phyloP scores from a whole-genome alignment of 441 rosid species.

The Pelargonium citronellum region DNA sequence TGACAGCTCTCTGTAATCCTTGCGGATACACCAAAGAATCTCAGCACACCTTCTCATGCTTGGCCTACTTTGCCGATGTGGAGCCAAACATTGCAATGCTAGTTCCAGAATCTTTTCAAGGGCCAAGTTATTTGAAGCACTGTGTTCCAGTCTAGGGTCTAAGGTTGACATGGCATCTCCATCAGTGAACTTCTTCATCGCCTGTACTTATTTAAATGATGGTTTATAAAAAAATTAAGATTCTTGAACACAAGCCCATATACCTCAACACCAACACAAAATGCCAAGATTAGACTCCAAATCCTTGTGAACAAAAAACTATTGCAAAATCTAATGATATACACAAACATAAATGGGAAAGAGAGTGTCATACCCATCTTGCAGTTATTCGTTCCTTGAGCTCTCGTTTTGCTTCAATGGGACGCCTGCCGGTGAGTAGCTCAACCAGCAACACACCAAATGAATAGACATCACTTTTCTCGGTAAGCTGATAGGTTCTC shows the following conservation, averaged over 20 bases:
- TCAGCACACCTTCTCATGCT: constrained; percentile 82
- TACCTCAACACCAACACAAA: too few relatives aligned
- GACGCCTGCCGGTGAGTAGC: constrained; percentile 75
- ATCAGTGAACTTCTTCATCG: constrained; percentile 53
- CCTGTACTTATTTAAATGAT: constrained; percentile 39
- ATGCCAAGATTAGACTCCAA: too few relatives aligned
- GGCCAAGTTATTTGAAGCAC: constrained; percentile 40
- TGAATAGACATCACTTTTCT: constrained; percentile 89
- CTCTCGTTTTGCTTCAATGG: constrained; percentile 71
- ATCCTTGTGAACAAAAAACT: too few relatives aligned
- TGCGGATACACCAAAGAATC: constrained; percentile 78
- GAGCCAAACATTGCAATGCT: constrained; percentile 70
- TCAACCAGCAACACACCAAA: constrained; percentile 83
- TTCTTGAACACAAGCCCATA: too few relatives aligned
- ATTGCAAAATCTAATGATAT: too few relatives aligned
- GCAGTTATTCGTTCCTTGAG: too few relatives aligned
- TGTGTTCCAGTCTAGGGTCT: constrained; percentile 64
- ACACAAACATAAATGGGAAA: too few relatives aligned
- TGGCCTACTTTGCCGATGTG: constrained; percentile 59
- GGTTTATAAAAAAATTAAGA: too few relatives aligned
- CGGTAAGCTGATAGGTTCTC: constrained; percentile 82
- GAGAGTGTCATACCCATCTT: too few relatives aligned
- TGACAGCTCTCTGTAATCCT: constrained; percentile 57
- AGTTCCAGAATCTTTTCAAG: constrained; percentile 67
- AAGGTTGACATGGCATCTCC: constrained; percentile 55